Evolutionary conservation across 169 alveolate genomes (phyloP).

Genomic region (Cryptosporidium canis): DNA sequence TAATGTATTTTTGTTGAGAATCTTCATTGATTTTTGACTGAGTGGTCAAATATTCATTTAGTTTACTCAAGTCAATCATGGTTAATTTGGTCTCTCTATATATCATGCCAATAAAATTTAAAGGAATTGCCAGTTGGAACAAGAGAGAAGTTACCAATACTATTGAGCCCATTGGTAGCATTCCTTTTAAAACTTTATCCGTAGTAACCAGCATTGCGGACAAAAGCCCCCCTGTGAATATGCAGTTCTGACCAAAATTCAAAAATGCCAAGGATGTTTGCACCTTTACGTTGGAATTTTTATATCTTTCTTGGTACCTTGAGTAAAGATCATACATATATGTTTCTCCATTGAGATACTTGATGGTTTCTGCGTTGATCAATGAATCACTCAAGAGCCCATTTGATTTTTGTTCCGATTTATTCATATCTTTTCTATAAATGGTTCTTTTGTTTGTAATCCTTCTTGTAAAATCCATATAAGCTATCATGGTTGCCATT

Average conservation of each 20-base stretch:
- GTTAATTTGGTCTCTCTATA: conserved; percentile 76
- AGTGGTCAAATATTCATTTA: conserved; percentile 27
- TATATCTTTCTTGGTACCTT: conserved; percentile 32
- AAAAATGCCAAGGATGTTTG: conserved; percentile 77
- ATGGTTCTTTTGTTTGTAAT: conserved; percentile 84
- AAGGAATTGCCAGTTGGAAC: conserved; percentile 79
- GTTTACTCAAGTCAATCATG: conserved; percentile 71
- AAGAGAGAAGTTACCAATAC: conserved; percentile 77
- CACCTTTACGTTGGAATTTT: conserved; percentile 72
- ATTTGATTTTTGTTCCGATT: conserved; percentile 83
- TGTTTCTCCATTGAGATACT: conserved; percentile 20
- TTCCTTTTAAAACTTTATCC: conserved; percentile 74
- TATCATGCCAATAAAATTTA: conserved; percentile 76
- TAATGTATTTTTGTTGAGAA: background rate
- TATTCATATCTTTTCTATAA: conserved; percentile 82
- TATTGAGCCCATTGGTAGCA: conserved; percentile 76
- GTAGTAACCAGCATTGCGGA: conserved; percentile 74
- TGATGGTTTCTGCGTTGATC: conserved; percentile 82
- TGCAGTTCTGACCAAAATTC: conserved; percentile 79
- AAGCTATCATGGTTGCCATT: conserved; percentile 80
- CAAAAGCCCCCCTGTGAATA: conserved; percentile 76
- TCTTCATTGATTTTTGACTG: background rate
- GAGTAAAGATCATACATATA: conserved; percentile 25
- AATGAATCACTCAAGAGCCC: conserved; percentile 84
- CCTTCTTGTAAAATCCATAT: conserved; percentile 82